A percentile compares a stretch with the other conserved stretches of the same genome.
Conservation (phyloP, 2,329 filamentous ascomycete species). For the Cladosporium sp. region DNA sequence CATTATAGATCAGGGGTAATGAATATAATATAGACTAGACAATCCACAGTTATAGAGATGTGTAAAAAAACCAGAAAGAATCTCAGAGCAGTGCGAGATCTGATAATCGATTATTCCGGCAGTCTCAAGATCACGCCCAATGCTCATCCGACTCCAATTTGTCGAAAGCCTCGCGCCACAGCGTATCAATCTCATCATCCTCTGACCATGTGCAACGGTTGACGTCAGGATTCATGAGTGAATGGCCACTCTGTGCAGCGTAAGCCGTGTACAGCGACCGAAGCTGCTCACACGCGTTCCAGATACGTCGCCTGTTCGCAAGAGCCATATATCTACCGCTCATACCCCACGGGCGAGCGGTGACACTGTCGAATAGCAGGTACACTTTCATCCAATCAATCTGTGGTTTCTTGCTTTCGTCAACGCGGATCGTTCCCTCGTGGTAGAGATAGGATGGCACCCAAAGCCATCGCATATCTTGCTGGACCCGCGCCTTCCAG, state of each 20-base stretch:
- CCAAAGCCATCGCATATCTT: neutral
- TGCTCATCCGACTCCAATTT: neutral
- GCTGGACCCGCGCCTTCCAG: neutral
- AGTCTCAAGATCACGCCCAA: neutral
- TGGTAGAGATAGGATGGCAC: neutral
- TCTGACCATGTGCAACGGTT: neutral
- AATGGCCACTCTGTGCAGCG: neutral
- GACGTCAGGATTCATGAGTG: neutral
- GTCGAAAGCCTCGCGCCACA: neutral
- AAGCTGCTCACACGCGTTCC: neutral
- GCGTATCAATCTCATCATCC: neutral
- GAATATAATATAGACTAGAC: too few species aligned
- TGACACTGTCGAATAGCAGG: neutral
- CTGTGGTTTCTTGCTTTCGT: neutral
- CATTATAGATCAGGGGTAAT: too few species aligned
- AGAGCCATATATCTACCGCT: neutral
- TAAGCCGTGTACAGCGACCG: neutral
- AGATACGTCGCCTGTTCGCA: neutral
- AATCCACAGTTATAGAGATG: too few species aligned
- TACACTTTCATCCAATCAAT: neutral
- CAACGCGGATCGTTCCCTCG: too few species aligned
- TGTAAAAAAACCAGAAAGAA: too few species aligned
- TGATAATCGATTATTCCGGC: too few species aligned
- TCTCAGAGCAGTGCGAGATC: too few species aligned
- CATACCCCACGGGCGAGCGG: neutral